These are phyloP conservation scores for Raphanus raphanistrum DNA, from an alignment of 345 rosid species.

Conservation along the genomic window DNA sequence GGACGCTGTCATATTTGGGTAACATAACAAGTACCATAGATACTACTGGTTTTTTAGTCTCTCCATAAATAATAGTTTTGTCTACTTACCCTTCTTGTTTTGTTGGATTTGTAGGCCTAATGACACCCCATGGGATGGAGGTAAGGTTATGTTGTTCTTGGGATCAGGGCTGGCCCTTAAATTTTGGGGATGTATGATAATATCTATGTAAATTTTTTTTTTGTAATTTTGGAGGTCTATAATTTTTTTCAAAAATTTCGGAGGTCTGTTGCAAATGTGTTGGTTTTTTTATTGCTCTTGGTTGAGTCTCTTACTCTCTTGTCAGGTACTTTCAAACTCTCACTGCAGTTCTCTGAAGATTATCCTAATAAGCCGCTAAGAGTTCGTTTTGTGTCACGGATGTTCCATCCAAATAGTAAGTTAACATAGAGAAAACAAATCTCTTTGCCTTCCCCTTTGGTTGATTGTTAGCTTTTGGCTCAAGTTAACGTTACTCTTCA, in stretches of 20 bases:
- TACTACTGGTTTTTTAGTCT: conserved; percentile 3
- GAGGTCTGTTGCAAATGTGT: too few relatives aligned
- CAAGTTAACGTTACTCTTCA: neutral
- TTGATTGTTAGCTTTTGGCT: neutral
- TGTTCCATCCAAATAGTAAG: conserved; percentile 38
- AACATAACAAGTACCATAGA: neutral
- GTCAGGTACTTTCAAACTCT: conserved; percentile 57
- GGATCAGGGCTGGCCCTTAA: too few relatives aligned
- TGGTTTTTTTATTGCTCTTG: conserved; percentile 8
- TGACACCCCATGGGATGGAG: conserved; percentile 56
- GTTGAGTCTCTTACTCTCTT: conserved; percentile 8
- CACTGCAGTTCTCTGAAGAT: conserved; percentile 43
- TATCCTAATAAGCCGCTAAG: conserved; percentile 71
- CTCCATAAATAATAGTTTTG: neutral
- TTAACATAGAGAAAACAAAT: conserved; percentile 1
- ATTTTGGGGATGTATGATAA: too few relatives aligned
- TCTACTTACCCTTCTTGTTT: conserved; percentile 10
- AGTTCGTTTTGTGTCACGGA: conserved; percentile 63
- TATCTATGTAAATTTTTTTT: too few relatives aligned
- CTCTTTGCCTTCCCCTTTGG: neutral
- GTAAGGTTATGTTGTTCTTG: conserved; percentile 30
- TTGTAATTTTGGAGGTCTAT: too few relatives aligned
- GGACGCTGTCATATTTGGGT: conserved; percentile 73
- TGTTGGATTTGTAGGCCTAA: conserved; percentile 44
- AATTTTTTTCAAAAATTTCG: too few relatives aligned